Evolutionary conservation across 2,329 filamentous ascomycete genomes (phyloP), one percentile per base, ranked within the genome.

Genomic region (Nigrograna mackinnonii): DNA sequence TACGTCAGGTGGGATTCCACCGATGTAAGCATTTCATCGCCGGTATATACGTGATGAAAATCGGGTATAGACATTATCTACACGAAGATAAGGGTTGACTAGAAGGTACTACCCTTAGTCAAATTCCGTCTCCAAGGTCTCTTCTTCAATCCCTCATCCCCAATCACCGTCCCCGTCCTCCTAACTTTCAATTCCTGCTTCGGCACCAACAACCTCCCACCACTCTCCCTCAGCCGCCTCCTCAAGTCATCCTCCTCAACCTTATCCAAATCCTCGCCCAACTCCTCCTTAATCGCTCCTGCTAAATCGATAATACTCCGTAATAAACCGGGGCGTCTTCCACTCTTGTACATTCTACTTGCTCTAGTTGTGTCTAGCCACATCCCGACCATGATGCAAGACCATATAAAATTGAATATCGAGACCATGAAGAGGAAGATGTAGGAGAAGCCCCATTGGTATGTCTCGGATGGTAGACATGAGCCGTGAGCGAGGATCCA

Each of bases 391-490:
- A 63, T 61, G n/a, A 63, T 63, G 14, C 55, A 58, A 6, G 46
- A 41, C 61, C 62, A 66, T 18, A 65, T 33, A 36, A 62, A 66
- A 32, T 64, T 62, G 46, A 64, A 64, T 4, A 64, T 65, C 7
- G 53, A 55, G 0, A 66, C 47, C 60, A 63, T 63, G 48, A 65
- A 64, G 6, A 66, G 46, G 41, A 66, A 66, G 6, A 65, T 64
- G 44, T 66, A 66, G 0, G 62, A 66, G 39, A 66, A 66, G 1
- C 62, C 61, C 62, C 62, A 66, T 36, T 64, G 60, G 35, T 66
- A 66, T 6, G 54, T 62, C 17, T 64, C 60, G 32, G 45, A 55
- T 6, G 62, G 58, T 26, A 63, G 58, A 39, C 62, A 66, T 4
- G 58, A 59, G 18, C 58, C 55, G 35, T 62, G 50, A 3, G 41